Evolutionary conservation across 1,284 basidiomycete genomes (phyloP).

Genomic region (Erythrobasidium hasegawianum): DNA sequence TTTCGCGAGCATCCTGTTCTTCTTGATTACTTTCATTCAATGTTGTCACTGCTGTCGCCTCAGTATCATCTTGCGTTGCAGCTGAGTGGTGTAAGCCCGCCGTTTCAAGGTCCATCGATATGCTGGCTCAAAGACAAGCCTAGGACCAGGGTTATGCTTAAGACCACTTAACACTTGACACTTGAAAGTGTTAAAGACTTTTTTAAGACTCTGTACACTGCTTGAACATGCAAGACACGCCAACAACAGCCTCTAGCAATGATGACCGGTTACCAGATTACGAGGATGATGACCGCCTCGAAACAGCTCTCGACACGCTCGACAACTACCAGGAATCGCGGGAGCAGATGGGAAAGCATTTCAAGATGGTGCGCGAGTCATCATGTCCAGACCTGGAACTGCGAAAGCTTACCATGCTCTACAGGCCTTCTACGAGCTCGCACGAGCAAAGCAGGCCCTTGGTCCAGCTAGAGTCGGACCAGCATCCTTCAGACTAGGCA

Average conservation of each 20-base stretch:
- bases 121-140: too few relatives aligned
- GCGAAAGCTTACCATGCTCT: neutral
- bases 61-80: neutral
- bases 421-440: slow-evolving; percentile 40
- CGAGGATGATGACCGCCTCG: slow-evolving; percentile 36
- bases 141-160: too few relatives aligned
- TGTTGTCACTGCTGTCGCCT: neutral
- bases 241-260: too few relatives aligned
- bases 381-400: neutral
- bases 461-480: slow-evolving; percentile 35
- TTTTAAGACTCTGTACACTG: too few relatives aligned
- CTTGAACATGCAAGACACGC: too few relatives aligned
- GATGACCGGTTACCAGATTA: neutral
- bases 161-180: too few relatives aligned
- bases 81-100: too few relatives aligned
- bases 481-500: slow-evolving; percentile 32
- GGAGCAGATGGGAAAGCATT: slow-evolving; percentile 14
- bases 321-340: slow-evolving; percentile 35
- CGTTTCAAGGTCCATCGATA: too few relatives aligned
- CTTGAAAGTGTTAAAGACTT: too few relatives aligned
- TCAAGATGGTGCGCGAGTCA: slow-evolving; percentile 35
- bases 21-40: neutral
- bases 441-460: slow-evolving; percentile 39
- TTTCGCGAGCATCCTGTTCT: neutral
- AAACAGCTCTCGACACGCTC: slow-evolving; percentile 37